Conservation (phyloP, 176 grass and related monocot species). For the Avena insularis region DNA sequence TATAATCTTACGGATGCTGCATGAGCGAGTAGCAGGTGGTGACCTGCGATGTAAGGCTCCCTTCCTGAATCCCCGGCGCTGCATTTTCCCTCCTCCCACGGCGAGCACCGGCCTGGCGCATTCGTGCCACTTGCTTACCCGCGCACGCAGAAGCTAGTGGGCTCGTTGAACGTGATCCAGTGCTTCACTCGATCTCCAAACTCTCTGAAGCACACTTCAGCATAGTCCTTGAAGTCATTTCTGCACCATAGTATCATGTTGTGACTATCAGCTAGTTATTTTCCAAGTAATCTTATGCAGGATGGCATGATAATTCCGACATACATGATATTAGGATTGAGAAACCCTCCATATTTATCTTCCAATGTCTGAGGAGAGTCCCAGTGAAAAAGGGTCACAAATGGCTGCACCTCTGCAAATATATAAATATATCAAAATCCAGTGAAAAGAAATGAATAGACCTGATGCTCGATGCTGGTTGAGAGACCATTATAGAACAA, state of each 20-base stretch:
- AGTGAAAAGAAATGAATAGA: not conserved
- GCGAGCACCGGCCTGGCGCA: constrained; percentile 51
- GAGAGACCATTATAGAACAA: too few relatives aligned
- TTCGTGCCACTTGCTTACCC: constrained; percentile 3
- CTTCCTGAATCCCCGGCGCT: constrained; percentile 47
- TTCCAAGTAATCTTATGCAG: not conserved
- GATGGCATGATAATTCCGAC: not conserved
- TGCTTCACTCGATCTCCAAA: constrained; percentile 67
- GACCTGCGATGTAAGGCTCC: constrained; percentile 58
- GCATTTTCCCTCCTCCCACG: constrained; percentile 44
- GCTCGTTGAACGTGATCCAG: constrained; percentile 74
- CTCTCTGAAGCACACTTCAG: constrained; percentile 57
- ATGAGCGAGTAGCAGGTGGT: constrained; percentile 58
- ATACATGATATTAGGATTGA: constrained; percentile 43
- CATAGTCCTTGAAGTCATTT: constrained; percentile 44
- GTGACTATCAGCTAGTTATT: not conserved
- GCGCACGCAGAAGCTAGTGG: not conserved
- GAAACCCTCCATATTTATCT: constrained; percentile 58
- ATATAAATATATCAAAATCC: not conserved
- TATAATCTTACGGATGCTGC: constrained; percentile 38
- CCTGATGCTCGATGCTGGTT: not conserved
- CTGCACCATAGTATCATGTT: constrained; percentile 23
- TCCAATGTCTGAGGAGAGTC: constrained; percentile 59
- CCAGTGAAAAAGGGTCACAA: constrained; percentile 62
- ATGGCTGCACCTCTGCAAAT: constrained; percentile 54